phyloP scores from a whole-genome alignment of 2,329 filamentous ascomycete species.

The Exophiala sp. region DNA sequence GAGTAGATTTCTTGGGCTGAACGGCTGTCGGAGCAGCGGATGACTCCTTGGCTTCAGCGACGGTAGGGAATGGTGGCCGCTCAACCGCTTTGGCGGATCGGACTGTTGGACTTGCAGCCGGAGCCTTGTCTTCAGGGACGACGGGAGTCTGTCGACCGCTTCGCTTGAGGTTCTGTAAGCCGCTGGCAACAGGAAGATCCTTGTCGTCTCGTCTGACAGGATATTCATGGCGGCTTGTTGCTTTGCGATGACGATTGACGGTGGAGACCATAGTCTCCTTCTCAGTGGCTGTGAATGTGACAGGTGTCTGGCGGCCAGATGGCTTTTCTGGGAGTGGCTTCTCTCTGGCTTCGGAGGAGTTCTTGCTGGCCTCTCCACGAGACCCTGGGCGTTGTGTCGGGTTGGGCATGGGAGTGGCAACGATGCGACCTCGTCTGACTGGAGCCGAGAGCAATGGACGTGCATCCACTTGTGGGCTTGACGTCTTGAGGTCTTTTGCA shows the following conservation, averaged over 20 bases:
- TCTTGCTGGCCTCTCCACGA: slow-evolving; percentile 15
- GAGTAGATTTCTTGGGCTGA: slow-evolving; percentile 4
- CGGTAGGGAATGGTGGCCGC: slow-evolving; percentile 4
- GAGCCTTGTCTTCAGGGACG: slow-evolving; percentile 5
- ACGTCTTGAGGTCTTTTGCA: slow-evolving; percentile 6
- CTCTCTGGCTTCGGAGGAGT: slow-evolving; percentile 12
- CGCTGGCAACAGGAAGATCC: neutral
- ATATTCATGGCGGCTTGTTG: slow-evolving; percentile 6
- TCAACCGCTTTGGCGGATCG: slow-evolving; percentile 5
- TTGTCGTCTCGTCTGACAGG: slow-evolving; percentile 9
- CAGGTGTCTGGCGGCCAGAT: slow-evolving; percentile 16
- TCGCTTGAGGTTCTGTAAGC: neutral
- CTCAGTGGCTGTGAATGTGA: slow-evolving; percentile 4
- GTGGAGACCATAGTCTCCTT: slow-evolving; percentile 9
- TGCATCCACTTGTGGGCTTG: slow-evolving; percentile 6
- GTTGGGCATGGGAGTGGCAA: slow-evolving; percentile 26
- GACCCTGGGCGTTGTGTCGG: slow-evolving; percentile 16
- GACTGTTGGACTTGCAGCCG: neutral
- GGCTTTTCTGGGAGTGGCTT: slow-evolving; percentile 4
- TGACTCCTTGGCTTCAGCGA: slow-evolving; percentile 5
- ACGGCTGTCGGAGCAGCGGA: slow-evolving; percentile 6
- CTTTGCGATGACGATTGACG: slow-evolving; percentile 9
- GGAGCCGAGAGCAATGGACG: slow-evolving; percentile 26
- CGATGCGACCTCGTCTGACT: slow-evolving; percentile 27
- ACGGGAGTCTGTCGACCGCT: slow-evolving; percentile 6